Conservation (phyloP, 306 rosid species). For the Pachyrhizus erosus region DNA sequence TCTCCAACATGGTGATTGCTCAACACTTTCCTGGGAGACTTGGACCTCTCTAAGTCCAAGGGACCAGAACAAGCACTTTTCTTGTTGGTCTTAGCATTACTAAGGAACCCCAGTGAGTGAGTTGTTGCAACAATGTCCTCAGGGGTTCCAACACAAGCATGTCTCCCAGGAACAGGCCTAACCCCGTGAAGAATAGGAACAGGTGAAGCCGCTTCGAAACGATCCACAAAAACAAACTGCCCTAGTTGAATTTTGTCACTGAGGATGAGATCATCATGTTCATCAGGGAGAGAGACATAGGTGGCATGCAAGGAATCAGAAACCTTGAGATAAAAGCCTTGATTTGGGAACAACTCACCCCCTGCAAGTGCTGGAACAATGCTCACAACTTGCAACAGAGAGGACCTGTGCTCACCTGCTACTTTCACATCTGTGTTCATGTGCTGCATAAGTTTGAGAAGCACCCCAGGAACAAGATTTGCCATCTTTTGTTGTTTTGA, state of each 20-base stretch:
- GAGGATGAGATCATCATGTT: slow-evolving; percentile 92
- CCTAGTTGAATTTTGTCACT: slow-evolving; percentile 98
- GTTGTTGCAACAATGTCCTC: slow-evolving; percentile 94
- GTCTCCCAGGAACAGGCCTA: slow-evolving; percentile 93
- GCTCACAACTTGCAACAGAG: slow-evolving; percentile 90
- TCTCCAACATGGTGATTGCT: slow-evolving; percentile 47
- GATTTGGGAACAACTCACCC: slow-evolving; percentile 80
- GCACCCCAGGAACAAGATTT: slow-evolving; percentile 98
- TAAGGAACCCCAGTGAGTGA: slow-evolving; percentile 77
- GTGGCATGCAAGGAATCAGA: slow-evolving; percentile 98
- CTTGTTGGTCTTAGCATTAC: slow-evolving; percentile 26
- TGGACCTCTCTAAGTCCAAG: slow-evolving; percentile 51
- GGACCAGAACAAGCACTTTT: slow-evolving; percentile 44
- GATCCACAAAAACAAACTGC: slow-evolving; percentile 89
- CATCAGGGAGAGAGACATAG: slow-evolving; percentile 91
- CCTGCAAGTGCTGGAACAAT: slow-evolving; percentile 97
- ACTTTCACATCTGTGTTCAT: slow-evolving; percentile 94
- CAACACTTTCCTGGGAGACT: slow-evolving; percentile 50
- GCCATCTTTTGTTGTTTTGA: slow-evolving; percentile 72
- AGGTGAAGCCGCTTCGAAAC: slow-evolving; percentile 87
- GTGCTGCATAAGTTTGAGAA: slow-evolving; percentile 89
- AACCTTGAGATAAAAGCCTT: slow-evolving; percentile 95
- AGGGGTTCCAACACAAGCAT: slow-evolving; percentile 91
- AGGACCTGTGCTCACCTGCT: slow-evolving; percentile 93
- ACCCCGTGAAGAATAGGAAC: slow-evolving; percentile 94